phyloP scores from a whole-genome alignment of 345 rosid genomes.

The Ceriops tagal region DNA sequence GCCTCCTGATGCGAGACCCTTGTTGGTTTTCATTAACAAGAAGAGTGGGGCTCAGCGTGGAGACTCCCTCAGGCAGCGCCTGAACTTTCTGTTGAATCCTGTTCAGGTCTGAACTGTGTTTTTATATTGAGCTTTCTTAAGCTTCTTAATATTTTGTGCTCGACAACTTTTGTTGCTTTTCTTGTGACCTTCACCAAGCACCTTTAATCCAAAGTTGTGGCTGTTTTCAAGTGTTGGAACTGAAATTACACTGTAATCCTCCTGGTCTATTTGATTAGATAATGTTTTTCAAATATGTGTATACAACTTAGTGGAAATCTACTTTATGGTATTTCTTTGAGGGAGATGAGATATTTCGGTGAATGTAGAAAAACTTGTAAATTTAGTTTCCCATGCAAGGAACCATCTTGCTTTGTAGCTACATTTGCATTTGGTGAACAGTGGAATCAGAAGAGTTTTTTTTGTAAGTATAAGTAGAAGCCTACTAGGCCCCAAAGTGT shows the following conservation, averaged over 20 bases:
- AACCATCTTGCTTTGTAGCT: too few relatives aligned
- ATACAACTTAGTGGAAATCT: not conserved
- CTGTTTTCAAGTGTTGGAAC: too few relatives aligned
- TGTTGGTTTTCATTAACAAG: constrained; percentile 72
- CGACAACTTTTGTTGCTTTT: not conserved
- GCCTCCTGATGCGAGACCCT: constrained; percentile 63
- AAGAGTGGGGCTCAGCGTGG: constrained; percentile 86
- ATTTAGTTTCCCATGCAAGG: too few relatives aligned
- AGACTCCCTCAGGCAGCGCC: constrained; percentile 60
- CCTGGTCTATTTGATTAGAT: too few relatives aligned
- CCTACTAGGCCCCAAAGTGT: too few relatives aligned
- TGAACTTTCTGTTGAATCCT: constrained; percentile 74
- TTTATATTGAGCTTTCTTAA: not conserved
- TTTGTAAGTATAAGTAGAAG: too few relatives aligned
- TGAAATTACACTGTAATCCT: too few relatives aligned
- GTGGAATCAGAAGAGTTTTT: too few relatives aligned
- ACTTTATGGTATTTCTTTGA: not conserved
- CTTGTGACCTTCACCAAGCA: not conserved
- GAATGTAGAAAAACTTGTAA: not conserved
- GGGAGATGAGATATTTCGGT: not conserved
- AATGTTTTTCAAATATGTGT: too few relatives aligned
- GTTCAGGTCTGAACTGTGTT: constrained; percentile 43
- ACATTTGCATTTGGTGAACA: too few relatives aligned
- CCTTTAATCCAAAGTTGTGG: not conserved
- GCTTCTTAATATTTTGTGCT: not conserved